Evolutionary conservation across 768 basidiomycete species (phyloP).

Genomic region (Lactarius trivialis): DNA sequence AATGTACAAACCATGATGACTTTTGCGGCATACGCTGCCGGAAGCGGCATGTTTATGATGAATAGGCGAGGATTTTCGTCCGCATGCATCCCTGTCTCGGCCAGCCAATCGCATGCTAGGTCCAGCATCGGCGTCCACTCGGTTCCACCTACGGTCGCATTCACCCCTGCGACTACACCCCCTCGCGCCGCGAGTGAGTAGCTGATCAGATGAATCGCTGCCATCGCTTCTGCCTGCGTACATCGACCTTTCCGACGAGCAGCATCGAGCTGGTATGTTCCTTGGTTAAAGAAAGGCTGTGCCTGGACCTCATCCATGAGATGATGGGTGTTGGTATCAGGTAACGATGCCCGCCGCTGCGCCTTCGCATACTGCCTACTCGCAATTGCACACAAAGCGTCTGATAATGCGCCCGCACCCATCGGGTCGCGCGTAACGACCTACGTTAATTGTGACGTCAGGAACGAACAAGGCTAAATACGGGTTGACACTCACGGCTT

Average conservation of each 20-base stretch:
- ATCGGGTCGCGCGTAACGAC: conserved; percentile 15
- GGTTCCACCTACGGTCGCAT: conserved; percentile 39
- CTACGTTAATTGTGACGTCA: conserved; percentile 14
- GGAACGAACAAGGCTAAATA: not conserved
- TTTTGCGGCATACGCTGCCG: conserved; percentile 58
- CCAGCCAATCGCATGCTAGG: conserved; percentile 72
- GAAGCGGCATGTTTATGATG: conserved; percentile 47
- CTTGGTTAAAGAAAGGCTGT: conserved; percentile 22
- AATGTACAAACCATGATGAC: conserved; percentile 56
- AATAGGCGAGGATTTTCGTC: conserved; percentile 59
- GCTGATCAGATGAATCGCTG: conserved; percentile 69
- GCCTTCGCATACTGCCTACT: conserved; percentile 17
- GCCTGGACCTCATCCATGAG: conserved; percentile 14
- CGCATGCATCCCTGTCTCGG: conserved; percentile 52
- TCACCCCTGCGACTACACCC: conserved; percentile 39
- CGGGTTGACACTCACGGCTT: conserved; percentile 44
- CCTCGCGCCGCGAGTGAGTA: conserved; percentile 44
- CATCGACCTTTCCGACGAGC: conserved; percentile 20
- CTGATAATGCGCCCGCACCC: conserved; percentile 13
- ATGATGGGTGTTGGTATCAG: conserved; percentile 3
- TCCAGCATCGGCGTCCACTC: conserved; percentile 68
- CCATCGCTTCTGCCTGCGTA: conserved; percentile 64
- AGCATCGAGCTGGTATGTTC: conserved; percentile 18
- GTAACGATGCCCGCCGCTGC: conserved; percentile 15
- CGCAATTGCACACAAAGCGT: conserved; percentile 21